Evolutionary conservation across 768 basidiomycete genomes (phyloP).

Genomic region (Suillus hirtellus): DNA sequence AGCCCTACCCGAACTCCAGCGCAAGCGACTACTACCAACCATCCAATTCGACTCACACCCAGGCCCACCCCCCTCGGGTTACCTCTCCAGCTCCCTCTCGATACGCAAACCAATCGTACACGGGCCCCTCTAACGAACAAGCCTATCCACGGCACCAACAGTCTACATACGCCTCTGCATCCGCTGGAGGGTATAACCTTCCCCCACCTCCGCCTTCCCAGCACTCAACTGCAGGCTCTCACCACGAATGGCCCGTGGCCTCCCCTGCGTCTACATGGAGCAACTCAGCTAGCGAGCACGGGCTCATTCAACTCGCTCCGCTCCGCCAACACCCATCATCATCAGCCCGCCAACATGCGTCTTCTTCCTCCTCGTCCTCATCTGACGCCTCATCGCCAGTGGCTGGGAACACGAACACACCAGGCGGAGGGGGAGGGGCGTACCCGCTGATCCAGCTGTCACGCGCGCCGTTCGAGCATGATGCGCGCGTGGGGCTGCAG

Average conservation of each 20-base stretch:
- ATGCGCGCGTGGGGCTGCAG: conserved; percentile 18
- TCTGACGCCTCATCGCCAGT: conserved; percentile 28
- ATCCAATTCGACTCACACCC: not conserved
- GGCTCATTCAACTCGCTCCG: conserved; percentile 38
- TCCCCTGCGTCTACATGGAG: not conserved
- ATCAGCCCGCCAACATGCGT: conserved; percentile 12
- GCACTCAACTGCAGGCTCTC: conserved; percentile 13
- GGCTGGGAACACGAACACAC: conserved; percentile 5
- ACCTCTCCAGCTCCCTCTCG: conserved; percentile 1
- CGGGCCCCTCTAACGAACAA: not conserved
- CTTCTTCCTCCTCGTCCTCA: conserved; percentile 29
- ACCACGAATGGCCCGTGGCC: conserved; percentile 12
- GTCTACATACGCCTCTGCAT: not conserved
- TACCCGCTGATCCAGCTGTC: conserved; percentile 29
- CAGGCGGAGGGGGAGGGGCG: conserved; percentile 16
- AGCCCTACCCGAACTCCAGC: not conserved
- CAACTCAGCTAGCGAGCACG: conserved; percentile 22
- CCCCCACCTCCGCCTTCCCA: conserved; percentile 15
- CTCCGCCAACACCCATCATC: conserved; percentile 23
- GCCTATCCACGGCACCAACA: conserved; percentile 2
- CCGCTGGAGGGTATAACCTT: conserved; percentile 8
- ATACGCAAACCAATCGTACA: not conserved
- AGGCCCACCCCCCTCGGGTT: not conserved
- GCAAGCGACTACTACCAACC: conserved; percentile 8
- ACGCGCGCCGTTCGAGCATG: conserved; percentile 33